Conservation (phyloP, 805 yeast genomes). For the Wickerhamiella galacta region DNA sequence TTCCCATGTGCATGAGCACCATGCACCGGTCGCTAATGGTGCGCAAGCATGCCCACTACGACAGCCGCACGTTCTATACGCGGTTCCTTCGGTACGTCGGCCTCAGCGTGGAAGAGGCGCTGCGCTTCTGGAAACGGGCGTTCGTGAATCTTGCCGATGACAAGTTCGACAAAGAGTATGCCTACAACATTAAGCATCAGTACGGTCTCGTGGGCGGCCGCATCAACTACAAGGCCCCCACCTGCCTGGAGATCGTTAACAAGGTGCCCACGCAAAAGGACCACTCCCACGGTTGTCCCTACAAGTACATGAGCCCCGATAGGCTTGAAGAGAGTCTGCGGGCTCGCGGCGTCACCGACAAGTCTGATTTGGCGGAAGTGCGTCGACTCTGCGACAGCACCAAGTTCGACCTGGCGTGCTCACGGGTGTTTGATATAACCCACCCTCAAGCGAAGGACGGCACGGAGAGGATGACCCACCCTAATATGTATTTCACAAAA, state of each 20-base stretch:
- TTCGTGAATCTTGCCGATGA: constrained; percentile 50
- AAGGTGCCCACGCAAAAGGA: constrained; percentile 50
- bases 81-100: constrained; percentile 85
- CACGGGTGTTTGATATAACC: constrained; percentile 68
- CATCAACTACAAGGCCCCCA: constrained; percentile 71
- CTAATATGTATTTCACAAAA: constrained; percentile 66
- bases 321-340: constrained; percentile 38
- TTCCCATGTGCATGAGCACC: constrained; percentile 67
- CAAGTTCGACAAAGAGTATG: constrained; percentile 72
- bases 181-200: constrained; percentile 71
- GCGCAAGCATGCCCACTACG: constrained; percentile 61
- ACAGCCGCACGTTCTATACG: constrained; percentile 73
- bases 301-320: constrained; percentile 56
- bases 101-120: constrained; percentile 67
- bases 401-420: constrained; percentile 74
- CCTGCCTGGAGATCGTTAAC: constrained; percentile 59
- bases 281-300: constrained; percentile 89
- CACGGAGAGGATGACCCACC: constrained; percentile 60
- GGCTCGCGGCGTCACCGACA: constrained; percentile 49
- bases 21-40: constrained; percentile 44
- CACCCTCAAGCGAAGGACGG: constrained; percentile 25
- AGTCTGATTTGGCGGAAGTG: constrained; percentile 37
- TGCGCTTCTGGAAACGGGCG: constrained; percentile 65
- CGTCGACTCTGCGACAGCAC: constrained; percentile 50
- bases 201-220: constrained; percentile 89